Conservation (phyloP, 139 green algal species). For the Chlorella sp. region DNA sequence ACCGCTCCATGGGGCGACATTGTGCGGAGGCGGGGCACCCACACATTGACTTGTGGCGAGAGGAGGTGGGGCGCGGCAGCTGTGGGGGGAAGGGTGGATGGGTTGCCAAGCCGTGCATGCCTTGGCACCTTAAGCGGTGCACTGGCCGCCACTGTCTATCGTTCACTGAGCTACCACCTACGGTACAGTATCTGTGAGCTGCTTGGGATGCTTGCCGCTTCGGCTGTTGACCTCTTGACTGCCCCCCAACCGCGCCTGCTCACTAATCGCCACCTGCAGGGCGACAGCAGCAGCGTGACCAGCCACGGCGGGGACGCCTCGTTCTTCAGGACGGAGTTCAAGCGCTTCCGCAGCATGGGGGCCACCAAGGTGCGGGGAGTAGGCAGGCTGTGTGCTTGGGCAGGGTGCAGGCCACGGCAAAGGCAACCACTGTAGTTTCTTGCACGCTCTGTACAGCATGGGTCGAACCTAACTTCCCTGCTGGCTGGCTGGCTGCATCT, state of each 20-base stretch:
- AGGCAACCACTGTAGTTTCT: too few species aligned
- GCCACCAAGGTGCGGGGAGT: neutral
- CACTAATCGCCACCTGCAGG: too few species aligned
- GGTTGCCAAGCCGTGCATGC: too few species aligned
- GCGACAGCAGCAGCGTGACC: neutral
- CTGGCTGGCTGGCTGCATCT: neutral
- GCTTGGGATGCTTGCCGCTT: too few species aligned
- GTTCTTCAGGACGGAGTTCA: neutral
- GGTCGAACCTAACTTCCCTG: neutral
- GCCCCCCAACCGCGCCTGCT: too few species aligned
- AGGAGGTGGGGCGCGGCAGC: neutral
- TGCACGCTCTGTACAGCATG: too few species aligned
- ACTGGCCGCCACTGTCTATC: too few species aligned
- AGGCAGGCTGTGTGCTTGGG: neutral
- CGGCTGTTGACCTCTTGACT: too few species aligned
- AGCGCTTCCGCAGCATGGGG: neutral
- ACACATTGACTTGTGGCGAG: neutral
- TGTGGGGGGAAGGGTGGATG: neutral
- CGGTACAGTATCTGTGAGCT: too few species aligned
- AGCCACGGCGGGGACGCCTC: neutral
- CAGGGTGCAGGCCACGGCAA: neutral
- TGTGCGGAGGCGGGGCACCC: neutral
- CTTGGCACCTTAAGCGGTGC: too few species aligned
- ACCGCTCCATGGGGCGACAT: neutral
- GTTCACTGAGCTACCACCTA: too few species aligned